Base-by-base conservation (phyloP, 257 asterid species). In the Forsythia suspensa region DNA sequence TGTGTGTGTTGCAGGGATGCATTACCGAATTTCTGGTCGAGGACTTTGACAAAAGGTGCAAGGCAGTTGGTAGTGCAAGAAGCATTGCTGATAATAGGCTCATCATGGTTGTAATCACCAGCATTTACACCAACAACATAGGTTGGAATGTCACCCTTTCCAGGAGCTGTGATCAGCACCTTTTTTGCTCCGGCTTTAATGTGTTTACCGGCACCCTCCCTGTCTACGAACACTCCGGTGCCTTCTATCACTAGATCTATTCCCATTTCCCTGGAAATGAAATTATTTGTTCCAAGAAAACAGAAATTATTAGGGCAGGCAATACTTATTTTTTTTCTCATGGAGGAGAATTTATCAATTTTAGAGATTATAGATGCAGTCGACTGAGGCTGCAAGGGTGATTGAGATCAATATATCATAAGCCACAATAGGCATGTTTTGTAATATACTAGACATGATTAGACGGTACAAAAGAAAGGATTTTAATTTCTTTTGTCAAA, bases 31-130 rank as follows among this genome's bases (percentile, higher is more conserved):
- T 95, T 92, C 37, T 90, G 92, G 89, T 95, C 98, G 70, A 93
- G 98, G 79, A 95, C 96, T 76, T 95, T 95, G 89, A 95, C 99
- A 3, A 95, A 95, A 55, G 98, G 99, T 3, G 98, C 99, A 68
- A 95, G 97, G 91, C 99, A 95, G 86, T 95, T 95, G 89, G 98
- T 95, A 83, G 98, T 93, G 91, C 99, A 93, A 36, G 99, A 95
- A 70, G 99, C 98, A 59, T 95, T 95, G 91, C 99, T 95, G 89
- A 95, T 93, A 80, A 93, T 95, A 79, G 89, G 38, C 34, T 91
- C 99, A 16, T 65, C 90, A 11, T 36, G 92, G 83, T 2, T 89
- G 92, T 95, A 95, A 52, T 84, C 91, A 0, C 85, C 94, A 3
- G 91, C 99, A 77, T 95, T 95, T 78, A 95, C 99, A 78, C 99